These are phyloP conservation scores for Tetrapisispora namnaoensis DNA, from an alignment of 805 yeast species.

Conservation along the genomic window DNA sequence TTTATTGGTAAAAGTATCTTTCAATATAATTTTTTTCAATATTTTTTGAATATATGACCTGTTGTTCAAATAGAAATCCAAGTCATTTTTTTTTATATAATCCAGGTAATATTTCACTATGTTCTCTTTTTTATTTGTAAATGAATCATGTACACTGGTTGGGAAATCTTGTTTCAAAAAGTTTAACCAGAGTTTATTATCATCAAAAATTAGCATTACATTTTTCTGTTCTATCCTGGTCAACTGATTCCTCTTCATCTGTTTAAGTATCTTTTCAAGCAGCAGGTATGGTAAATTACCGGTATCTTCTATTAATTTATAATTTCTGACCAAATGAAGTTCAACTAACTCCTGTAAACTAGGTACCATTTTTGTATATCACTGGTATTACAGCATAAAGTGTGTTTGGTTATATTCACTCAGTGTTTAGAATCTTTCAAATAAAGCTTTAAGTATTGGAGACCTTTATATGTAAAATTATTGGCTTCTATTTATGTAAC, in stretches of 20 bases:
- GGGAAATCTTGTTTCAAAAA: constrained; percentile 29
- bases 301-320: constrained; percentile 18
- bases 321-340: constrained; percentile 18
- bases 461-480: too few relatives aligned
- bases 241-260: constrained; percentile 27
- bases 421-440: too few relatives aligned
- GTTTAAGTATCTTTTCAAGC: constrained; percentile 22
- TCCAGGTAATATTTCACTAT: constrained; percentile 15
- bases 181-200: constrained; percentile 30
- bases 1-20: constrained; percentile 18
- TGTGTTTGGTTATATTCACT: too few relatives aligned
- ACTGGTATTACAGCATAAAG: background rate
- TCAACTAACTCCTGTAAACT: constrained; percentile 16
- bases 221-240: constrained; percentile 26
- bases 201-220: constrained; percentile 30
- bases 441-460: too few relatives aligned
- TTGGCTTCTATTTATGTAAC: too few relatives aligned
- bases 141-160: constrained; percentile 26
- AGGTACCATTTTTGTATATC: background rate
- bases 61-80: constrained; percentile 5
- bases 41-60: constrained; percentile 10
- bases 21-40: constrained; percentile 10
- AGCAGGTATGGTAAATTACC: constrained; percentile 29
- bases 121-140: constrained; percentile 18
- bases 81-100: constrained; percentile 9